These are phyloP conservation scores for Botrytis sinoallii DNA, from an alignment of 2,329 filamentous ascomycete genomes.

Conservation along the genomic window DNA sequence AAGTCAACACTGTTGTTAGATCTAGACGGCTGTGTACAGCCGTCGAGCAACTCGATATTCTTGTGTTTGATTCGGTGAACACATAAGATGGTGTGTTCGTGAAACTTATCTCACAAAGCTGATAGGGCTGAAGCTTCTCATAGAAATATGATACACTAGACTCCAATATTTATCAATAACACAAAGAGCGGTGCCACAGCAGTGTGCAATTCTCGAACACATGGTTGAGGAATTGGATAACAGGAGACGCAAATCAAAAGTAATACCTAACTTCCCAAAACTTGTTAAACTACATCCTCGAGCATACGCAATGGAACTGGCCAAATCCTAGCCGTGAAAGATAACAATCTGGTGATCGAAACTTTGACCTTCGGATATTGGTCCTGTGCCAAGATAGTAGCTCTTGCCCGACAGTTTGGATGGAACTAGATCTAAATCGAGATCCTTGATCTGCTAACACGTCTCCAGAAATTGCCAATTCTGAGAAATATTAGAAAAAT, in stretches of 20 bases:
- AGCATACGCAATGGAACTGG: neutral
- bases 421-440: neutral
- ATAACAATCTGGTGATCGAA: neutral
- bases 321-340: neutral
- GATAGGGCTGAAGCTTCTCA: conserved; percentile 10
- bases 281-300: neutral
- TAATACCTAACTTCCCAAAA: neutral
- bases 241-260: neutral
- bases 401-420: conserved; percentile 6
- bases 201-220: neutral
- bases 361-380: neutral
- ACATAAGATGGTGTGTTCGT: neutral
- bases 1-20: neutral
- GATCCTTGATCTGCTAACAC: neutral
- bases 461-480: neutral
- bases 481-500: neutral
- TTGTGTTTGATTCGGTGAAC: neutral
- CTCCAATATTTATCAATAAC: neutral
- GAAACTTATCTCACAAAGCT: neutral
- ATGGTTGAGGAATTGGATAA: neutral
- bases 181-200: neutral
- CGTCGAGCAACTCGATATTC: neutral
- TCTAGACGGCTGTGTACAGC: neutral
- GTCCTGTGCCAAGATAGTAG: neutral
- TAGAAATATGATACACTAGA: neutral